Evolutionary conservation across 306 rosid genomes (phyloP), one percentile per base, ranked within the genome.

Genomic region (Trichosanthes truncata): DNA sequence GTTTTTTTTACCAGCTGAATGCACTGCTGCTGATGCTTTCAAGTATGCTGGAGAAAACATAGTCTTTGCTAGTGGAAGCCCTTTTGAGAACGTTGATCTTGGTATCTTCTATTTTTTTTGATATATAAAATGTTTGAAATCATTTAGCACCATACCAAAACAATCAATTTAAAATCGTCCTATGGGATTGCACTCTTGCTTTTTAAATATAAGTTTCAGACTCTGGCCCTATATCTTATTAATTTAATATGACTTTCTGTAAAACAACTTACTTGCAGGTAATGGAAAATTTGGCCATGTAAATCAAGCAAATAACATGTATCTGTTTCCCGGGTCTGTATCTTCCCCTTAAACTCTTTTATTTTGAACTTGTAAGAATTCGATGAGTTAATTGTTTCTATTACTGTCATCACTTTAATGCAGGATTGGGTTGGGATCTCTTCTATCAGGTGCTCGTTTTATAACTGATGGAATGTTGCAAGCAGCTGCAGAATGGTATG

Each of bases 231-330:
- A 69, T 66, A 5, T 66, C 80, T n/a, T n/a, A 21, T 80, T 77
- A 13, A 57, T 25, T 68, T 73, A 49, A 65, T 71, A 2, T 33
- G 55, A 46, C 40, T 63, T 69, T 79, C 33, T 18, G 9, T 26
- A 5, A 46, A 55, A 53, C 29, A 55, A 76, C 43, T 76, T 80
- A 41, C 83, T 79, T 38, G 77, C 93, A 96, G 99, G 94, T 81
- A 85, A 96, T 57, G 99, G 97, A 45, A 96, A 87, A 72, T 81
- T 87, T 21, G 99, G 99, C 77, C 93, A 96, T 83, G 98, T 91
- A 79, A 93, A 96, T 90, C 99, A 96, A 93, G 99, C 99, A 79
- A 96, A 96, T 85, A 96, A 96, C 85, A 96, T 96, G 99, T 96
- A 96, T 85, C 86, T 96, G 78, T 96, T 96, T 85, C 99, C 99